Evolutionary conservation across 176 grass and related monocot genomes (phyloP), one percentile per base, ranked within the genome.

Genomic region (Musa troglodytarum): DNA sequence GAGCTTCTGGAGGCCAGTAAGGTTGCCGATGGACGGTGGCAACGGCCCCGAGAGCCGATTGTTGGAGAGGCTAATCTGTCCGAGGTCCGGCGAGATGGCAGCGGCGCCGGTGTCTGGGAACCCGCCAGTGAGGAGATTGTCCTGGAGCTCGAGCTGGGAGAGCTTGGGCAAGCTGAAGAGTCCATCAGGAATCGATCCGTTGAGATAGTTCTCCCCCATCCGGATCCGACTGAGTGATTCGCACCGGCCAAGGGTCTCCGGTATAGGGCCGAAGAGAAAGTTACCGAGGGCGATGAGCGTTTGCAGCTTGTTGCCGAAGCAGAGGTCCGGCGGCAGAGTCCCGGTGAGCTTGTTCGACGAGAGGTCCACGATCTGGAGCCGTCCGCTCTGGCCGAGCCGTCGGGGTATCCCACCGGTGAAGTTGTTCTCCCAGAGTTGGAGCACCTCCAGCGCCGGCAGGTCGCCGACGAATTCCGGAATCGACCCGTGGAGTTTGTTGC

Each of bases 391-490:
- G 43, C 74, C 74, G 11, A 76, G 74, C 57, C 58, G 28, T 9
- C 74, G 74, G 10, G 74, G 74, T 2, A 76, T 69, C 16, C 67
- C 67, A 10, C 67, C 67, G 16, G 67, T 69, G 16, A 69, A 69
- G 16, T 69, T 69, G 49, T 76, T 76, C 58, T 76, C 74, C 74
- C 74, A 76, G 54, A 74, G 62, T 9, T 75, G 19, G 22, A 85
- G 62, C 29, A 85, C 55, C 49, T 65, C 74, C 61, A 78, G 74
- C 66, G 61, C 43, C 9, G 78, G 50, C 2, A 85, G 63, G 54
- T 78, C 78, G 19, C 69, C 62, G 21, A 81, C 50, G 77, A 85
- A 85, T 10, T 76, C 83, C 20, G 77, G 79, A 62, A 80, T 79
- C 63, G 72, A 74, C 2, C 72, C 83, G 57, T 81, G 19, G 11